Evolutionary conservation across 306 rosid genomes (phyloP), one percentile per base, ranked within the genome.

Genomic region (Gastrolobium villosum): DNA sequence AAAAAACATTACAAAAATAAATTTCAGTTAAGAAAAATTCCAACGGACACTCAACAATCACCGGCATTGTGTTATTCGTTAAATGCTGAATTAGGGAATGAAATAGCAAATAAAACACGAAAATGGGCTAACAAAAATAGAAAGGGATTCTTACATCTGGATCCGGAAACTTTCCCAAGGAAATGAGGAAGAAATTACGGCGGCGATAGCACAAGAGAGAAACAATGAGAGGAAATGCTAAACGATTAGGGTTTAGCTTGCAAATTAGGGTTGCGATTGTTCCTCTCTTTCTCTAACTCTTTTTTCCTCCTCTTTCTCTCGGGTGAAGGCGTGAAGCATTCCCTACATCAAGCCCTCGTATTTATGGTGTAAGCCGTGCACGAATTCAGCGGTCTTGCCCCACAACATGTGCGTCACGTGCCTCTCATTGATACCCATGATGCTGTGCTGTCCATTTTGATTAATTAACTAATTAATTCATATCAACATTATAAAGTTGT

Each of bases 191-290:
- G 43, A 50, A 64, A 6, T 43, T 2, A 35, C 3, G 70, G 49
- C 2, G 70, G 49, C 9, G 57, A 44, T 3, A 5, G 61, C 61
- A n/a, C 2, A 61, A 63, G 88, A 84, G 89, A 78, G 80, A 78
- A 71, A 82, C 74, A 74, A 63, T 37, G 81, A 79, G 78, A 84
- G 77, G 70, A 77, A 70, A 65, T 43, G 80, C 76, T 48, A 83
- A 80, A 52, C 78, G 56, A 39, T 5, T 41, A 83, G 88, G 87
- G 88, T 81, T 91, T 83, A 87, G 85, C 89, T 64, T 45, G 57
- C 10, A 11, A 46, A 43, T 54, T 75, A 68, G 85, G 89, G 83
- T 39, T 65, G 53, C 4, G 34, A 41, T 56, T 31, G 44, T 28
- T 69, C 71, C 85, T 28, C 81, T 61, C 2, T 60, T 46, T 57